phyloP scores from a whole-genome alignment of 768 basidiomycete genomes.

The Rhizopogon rudus region DNA sequence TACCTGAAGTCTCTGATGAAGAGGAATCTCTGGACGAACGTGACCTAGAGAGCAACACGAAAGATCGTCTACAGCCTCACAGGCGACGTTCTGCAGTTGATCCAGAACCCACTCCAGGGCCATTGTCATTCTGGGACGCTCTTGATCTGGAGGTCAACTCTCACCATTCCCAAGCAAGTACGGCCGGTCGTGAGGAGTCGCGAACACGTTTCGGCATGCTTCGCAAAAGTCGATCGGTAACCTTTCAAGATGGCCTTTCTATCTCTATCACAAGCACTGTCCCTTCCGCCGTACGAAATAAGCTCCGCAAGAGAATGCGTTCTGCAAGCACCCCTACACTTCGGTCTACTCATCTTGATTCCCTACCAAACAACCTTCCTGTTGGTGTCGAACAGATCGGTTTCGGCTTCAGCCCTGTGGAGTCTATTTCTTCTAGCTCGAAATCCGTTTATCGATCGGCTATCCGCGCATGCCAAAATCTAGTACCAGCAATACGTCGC shows the following conservation, averaged over 20 bases:
- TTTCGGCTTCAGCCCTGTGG: slow-evolving; percentile 35
- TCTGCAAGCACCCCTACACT: slow-evolving; percentile 28
- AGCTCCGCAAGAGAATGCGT: slow-evolving; percentile 34
- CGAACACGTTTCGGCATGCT: slow-evolving; percentile 21
- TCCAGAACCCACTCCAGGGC: slow-evolving; percentile 21
- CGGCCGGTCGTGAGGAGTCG: slow-evolving; percentile 10
- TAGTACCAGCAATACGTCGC: slow-evolving; percentile 1
- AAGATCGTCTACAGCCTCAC: not conserved
- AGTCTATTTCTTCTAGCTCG: not conserved
- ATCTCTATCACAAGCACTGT: slow-evolving; percentile 31
- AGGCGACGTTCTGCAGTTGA: slow-evolving; percentile 2
- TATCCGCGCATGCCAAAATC: not conserved
- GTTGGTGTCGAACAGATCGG: slow-evolving; percentile 27
- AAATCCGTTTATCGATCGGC: slow-evolving; percentile 1
- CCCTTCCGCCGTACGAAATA: slow-evolving; percentile 30
- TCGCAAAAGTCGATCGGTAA: slow-evolving; percentile 19
- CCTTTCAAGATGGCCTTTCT: slow-evolving; percentile 19
- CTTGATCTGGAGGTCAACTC: slow-evolving; percentile 33
- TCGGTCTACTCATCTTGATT: slow-evolving; percentile 7
- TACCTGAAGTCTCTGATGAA: slow-evolving; percentile 14
- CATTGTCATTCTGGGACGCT: slow-evolving; percentile 37
- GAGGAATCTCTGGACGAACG: slow-evolving; percentile 9
- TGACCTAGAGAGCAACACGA: not conserved
- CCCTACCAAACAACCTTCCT: slow-evolving; percentile 31
- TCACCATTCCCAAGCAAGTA: not conserved